Conservation (phyloP, 495 filamentous ascomycete species). For the Apodospora peruviana region DNA sequence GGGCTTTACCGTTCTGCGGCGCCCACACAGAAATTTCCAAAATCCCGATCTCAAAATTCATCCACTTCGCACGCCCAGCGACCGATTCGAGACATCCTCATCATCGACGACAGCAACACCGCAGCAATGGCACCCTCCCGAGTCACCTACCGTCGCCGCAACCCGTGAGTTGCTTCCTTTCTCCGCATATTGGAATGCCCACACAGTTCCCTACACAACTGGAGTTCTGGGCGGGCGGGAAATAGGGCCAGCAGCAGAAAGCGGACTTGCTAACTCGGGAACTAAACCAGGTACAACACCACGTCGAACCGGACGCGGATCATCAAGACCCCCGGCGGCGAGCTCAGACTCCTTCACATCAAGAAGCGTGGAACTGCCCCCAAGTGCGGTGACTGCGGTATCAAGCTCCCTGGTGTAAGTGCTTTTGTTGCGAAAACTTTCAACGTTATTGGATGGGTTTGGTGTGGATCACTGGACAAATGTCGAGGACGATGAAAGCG, state of each 20-base stretch:
- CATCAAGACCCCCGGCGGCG: slow-evolving; percentile 91
- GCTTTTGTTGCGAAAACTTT: background rate
- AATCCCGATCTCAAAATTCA: slow-evolving; percentile 41
- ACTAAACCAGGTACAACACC: slow-evolving; percentile 78
- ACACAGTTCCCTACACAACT: too few relatives aligned
- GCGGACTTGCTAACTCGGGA: background rate
- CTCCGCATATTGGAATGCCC: too few relatives aligned
- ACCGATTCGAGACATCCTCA: slow-evolving; percentile 36
- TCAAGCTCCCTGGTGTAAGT: slow-evolving; percentile 92
- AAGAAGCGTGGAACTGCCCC: slow-evolving; percentile 96
- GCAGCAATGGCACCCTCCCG: slow-evolving; percentile 55
- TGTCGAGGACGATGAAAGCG: too few relatives aligned
- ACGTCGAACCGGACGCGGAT: slow-evolving; percentile 93
- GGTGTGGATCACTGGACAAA: too few relatives aligned
- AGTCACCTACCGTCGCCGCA: slow-evolving; percentile 73
- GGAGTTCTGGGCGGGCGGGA: slow-evolving; percentile 1
- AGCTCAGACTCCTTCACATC: slow-evolving; percentile 92
- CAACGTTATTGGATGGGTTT: too few relatives aligned
- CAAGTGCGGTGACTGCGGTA: slow-evolving; percentile 98
- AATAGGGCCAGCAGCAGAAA: background rate
- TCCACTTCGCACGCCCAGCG: slow-evolving; percentile 37
- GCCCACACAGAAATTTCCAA: slow-evolving; percentile 37
- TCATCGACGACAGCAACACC: slow-evolving; percentile 51
- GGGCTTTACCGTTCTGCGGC: slow-evolving; percentile 20
- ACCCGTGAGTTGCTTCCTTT: slow-evolving; percentile 64